Percentiles rank a stretch among this genome's conserved stretches.
These are phyloP conservation scores for Copromyces sp. DNA, from an alignment of 495 filamentous ascomycete species.

Conservation along the genomic window DNA sequence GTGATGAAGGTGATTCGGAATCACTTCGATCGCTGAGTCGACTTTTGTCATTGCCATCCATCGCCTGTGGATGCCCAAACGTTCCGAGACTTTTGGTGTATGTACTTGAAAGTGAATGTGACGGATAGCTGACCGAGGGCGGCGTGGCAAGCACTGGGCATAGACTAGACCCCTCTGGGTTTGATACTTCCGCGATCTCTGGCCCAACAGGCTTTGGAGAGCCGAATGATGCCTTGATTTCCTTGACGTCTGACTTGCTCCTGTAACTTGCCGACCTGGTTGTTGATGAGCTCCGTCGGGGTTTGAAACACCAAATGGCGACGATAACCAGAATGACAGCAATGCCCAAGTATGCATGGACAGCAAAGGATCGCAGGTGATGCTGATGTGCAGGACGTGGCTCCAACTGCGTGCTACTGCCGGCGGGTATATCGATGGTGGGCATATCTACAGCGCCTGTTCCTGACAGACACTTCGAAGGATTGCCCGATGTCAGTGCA, in stretches of 20 bases:
- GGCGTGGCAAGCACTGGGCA: not conserved
- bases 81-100: not conserved
- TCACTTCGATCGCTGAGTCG: slow-evolving; percentile 4
- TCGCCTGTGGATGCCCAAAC: slow-evolving; percentile 6
- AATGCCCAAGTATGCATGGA: slow-evolving; percentile 23
- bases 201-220: not conserved
- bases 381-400: slow-evolving; percentile 3
- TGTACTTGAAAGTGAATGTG: not conserved
- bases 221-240: not conserved
- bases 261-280: not conserved
- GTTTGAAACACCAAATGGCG: slow-evolving; percentile 1
- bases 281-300: not conserved
- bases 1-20: slow-evolving; percentile 18
- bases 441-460: slow-evolving; percentile 31
- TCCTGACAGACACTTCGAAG: slow-evolving; percentile 13
- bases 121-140: not conserved
- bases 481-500: slow-evolving; percentile 13
- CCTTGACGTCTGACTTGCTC: not conserved
- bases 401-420: slow-evolving; percentile 25
- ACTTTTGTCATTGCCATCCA: slow-evolving; percentile 11
- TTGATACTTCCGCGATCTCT: not conserved
- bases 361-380: slow-evolving; percentile 2
- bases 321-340: slow-evolving; percentile 19
- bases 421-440: slow-evolving; percentile 26
- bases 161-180: not conserved